Base-by-base conservation (phyloP, 176 grass and related monocot species). In the Oryza australiensis region DNA sequence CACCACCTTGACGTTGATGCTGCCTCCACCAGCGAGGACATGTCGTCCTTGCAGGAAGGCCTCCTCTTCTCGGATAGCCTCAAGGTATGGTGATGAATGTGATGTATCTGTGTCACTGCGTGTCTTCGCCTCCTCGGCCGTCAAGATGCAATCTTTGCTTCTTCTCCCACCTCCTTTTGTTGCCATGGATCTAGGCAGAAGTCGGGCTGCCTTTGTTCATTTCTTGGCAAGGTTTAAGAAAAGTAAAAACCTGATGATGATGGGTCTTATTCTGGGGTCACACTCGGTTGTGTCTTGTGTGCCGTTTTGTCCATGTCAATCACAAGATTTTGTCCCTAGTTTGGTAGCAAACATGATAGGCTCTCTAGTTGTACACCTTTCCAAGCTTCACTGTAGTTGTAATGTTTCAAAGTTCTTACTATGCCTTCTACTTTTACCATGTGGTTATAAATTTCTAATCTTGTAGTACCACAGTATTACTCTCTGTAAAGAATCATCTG, bases 11-110 rank as follows among this genome's bases (percentile, higher is more conserved):
- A 87, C 53, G 86, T 84, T 18, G 76, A 87, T 46, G 84, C 80
- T 29, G 83, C 90, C 57, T 89, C 88, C 30, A 76, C 66, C 65
- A 88, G 74, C 42, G 91, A 93, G 7, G 91, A 72, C 66, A 77
- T 90, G 79, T 93, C 86, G 79, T 93, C 86, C 59, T 72, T 81
- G 84, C 86, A 93, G 64, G 86, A 97, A 80, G 88, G 88, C 38
- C 57, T 93, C 71, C 94, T 93, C 55, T 97, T 97, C 88, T 88
- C 88, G 18, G 88, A 97, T 77, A 93, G 91, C 82, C 91, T 97
- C 77, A 91, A 91, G 94, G 93, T 95, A 74, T 72, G 72, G 34
- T 37, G 35, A 37, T 22, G 26, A 1, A 40, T 40, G 38, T 7
- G 38, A 40, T 40, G 38, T 68, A 4, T 3, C 12, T 40, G 38